Percentiles rank a stretch among this genome's conserved stretches.
Conservation (phyloP, 805 yeast species). For the Wickerhamomyces bisporus region DNA sequence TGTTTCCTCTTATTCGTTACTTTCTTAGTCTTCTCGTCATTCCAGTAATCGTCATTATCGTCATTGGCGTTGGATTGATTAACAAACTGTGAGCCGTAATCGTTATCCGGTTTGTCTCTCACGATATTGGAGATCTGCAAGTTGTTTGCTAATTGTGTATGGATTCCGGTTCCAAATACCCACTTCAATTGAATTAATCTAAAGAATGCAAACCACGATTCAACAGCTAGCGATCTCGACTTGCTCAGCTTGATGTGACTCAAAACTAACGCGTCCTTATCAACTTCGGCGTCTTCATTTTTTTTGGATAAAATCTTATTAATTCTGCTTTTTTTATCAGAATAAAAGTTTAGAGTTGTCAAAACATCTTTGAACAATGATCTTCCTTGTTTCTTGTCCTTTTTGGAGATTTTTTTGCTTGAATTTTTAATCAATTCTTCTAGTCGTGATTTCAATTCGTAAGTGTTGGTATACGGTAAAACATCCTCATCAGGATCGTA, state of each 20-base stretch:
- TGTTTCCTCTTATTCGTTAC: constrained; percentile 14
- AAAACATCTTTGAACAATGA: constrained; percentile 57
- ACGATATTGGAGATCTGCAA: constrained; percentile 13
- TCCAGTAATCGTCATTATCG: constrained; percentile 9
- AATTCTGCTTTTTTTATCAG: constrained; percentile 31
- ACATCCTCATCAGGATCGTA: constrained; percentile 40
- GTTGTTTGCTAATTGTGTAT: constrained; percentile 23
- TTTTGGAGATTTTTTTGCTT: constrained; percentile 53
- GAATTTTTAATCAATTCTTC: constrained; percentile 44
- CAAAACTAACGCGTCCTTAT: constrained; percentile 14
- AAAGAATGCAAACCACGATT: constrained; percentile 25
- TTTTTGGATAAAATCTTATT: constrained; percentile 19
- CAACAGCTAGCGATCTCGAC: constrained; percentile 23
- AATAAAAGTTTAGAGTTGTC: constrained; percentile 38
- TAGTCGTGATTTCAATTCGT: constrained; percentile 36
- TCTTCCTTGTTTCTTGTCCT: constrained; percentile 54
- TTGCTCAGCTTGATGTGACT: constrained; percentile 22
- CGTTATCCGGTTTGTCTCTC: constrained; percentile 15
- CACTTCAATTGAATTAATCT: constrained; percentile 23
- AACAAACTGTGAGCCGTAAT: constrained; percentile 8
- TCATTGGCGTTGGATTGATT: constrained; percentile 6
- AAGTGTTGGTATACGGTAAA: constrained; percentile 51
- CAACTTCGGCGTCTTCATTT: constrained; percentile 5
- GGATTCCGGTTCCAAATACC: constrained; percentile 21
- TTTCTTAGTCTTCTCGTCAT: constrained; percentile 9